Evolutionary conservation across 768 basidiomycete genomes (phyloP), one percentile per base, ranked within the genome.

Genomic region (Pisolithus microcarpus): DNA sequence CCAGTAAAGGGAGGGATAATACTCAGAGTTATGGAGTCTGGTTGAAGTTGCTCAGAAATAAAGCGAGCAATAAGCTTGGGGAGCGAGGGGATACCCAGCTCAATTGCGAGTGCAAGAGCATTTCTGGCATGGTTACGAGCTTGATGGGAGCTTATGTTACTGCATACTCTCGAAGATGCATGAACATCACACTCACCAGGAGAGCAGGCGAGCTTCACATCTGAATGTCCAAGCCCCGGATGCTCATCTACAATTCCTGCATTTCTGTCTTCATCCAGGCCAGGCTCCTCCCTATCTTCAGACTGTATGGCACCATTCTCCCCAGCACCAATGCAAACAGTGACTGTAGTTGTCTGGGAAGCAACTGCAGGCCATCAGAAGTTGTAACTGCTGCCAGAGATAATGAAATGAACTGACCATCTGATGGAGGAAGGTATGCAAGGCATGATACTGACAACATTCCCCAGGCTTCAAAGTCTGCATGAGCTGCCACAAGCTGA

Each of bases 391-490:
- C 26, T 6, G 26, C 7, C 26, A 26, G 26, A 31, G 10, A 31
- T 31, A 31, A 7, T 11, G 10, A 11, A 31, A 10, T 31, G 9
- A 9, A 31, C 30, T 9, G 8, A 31, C 30, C 8, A 9, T 31
- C 8, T 11, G 10, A 11, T 31, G 7, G 30, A 31, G 30, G 30
- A 31, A 9, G 30, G 4, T 31, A 31, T 2, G 30, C 1, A 2
- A 9, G 9, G 10, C 10, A 4, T 31, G 30, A 31, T 9, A 11
- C 6, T 31, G 30, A 4, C 30, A 69, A 54, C 58, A 69, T 62
- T 4, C 61, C 58, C 4, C 40, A 40, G 2, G 44, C 23, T 18
- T 46, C 36, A 26, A 69, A 62, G 39, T 63, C 46, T 4, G 7
- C 26, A 26, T 6, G 26, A 26, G 26, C 26, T 26, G 26, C 26